Evolutionary conservation across 352 stramenopile genomes (phyloP).

Genomic region (Phytophthora lateralis): DNA sequence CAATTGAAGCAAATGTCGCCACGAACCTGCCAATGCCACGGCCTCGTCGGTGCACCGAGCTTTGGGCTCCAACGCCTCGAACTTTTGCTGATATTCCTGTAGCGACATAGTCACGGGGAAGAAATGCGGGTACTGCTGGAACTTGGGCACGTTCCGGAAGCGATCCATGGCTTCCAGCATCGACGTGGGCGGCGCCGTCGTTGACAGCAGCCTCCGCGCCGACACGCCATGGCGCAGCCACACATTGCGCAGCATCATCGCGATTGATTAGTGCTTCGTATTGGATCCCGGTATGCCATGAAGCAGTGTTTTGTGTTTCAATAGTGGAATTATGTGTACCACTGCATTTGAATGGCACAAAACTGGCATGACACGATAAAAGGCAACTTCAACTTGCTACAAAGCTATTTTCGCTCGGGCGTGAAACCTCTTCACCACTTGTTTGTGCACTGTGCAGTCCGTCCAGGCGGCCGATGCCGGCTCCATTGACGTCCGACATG

Average conservation of each 20-base stretch:
- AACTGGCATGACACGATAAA: conserved; percentile 11
- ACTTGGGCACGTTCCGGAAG: conserved; percentile 57
- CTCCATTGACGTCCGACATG: conserved; percentile 13
- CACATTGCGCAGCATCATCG: conserved; percentile 34
- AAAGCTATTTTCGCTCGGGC: background rate
- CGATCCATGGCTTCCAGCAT: conserved; percentile 54
- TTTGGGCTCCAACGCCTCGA: conserved; percentile 54
- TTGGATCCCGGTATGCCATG: conserved; percentile 1
- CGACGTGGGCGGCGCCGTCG: conserved; percentile 11
- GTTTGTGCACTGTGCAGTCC: background rate
- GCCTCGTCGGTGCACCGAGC: conserved; percentile 57
- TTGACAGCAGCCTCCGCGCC: conserved; percentile 33
- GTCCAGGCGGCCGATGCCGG: conserved; percentile 5
- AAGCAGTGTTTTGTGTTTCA: conserved; percentile 1
- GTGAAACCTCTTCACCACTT: background rate
- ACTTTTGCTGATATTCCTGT: conserved; percentile 64
- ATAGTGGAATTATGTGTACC: background rate
- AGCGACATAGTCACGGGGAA: conserved; percentile 76
- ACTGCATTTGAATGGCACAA: conserved; percentile 3
- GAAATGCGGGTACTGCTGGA: conserved; percentile 65
- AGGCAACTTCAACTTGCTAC: conserved; percentile 16
- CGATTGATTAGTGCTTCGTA: conserved; percentile 15
- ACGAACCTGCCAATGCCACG: conserved; percentile 61
- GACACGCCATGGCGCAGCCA: conserved; percentile 33
- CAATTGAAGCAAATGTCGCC: background rate